Base-by-base conservation (phyloP, 257 asterid species). In the Anisodus tanguticus region DNA sequence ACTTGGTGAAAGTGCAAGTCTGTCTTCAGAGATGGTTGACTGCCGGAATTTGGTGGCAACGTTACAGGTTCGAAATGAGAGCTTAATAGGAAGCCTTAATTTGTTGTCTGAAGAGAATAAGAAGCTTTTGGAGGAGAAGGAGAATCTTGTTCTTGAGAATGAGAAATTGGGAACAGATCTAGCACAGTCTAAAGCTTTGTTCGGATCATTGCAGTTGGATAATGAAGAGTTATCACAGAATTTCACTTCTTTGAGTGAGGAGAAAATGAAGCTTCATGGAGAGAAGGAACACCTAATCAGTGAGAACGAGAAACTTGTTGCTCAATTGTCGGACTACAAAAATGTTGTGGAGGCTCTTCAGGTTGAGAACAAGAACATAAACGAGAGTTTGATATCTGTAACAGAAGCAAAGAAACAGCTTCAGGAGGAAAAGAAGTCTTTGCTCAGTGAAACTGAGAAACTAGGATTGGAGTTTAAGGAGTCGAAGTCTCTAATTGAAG, bases 31-130 rank as follows among this genome's bases (percentile, higher is more conserved):
- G 91, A 89, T 93, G 45, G 88, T 84, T 86, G 95, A 87, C 83
- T 87, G 92, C 91, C 86, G 89, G 87, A 90, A 88, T 85, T 84
- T 88, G 87, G 90, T 89, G 83, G 85, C 88, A 77, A 84, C 89
- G 68, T 88, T 95, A 83, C 93, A 89, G 87, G 80, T 86, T 74
- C 96, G 93, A 86, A 93, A 90, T 88, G 94, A 90, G 83, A 90
- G 87, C 67, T 85, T 93, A 76, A 88, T 85, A 64, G 87, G 85
- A 85, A 89, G 90, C 83, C 87, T 87, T 31, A 71, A 83, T 59
- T 81, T 89, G 88, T 51, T 88, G 87, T 85, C 85, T 58, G 91
- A 93, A 85, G 98, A 92, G 89, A 93, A 88, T 86, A 88, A 79
- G 55, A 86, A 88, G 82, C 88, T 91, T 84, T 87, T 78, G n/a